phyloP scores from a whole-genome alignment of 176 grass and related monocot genomes.

The Avena sativa region DNA sequence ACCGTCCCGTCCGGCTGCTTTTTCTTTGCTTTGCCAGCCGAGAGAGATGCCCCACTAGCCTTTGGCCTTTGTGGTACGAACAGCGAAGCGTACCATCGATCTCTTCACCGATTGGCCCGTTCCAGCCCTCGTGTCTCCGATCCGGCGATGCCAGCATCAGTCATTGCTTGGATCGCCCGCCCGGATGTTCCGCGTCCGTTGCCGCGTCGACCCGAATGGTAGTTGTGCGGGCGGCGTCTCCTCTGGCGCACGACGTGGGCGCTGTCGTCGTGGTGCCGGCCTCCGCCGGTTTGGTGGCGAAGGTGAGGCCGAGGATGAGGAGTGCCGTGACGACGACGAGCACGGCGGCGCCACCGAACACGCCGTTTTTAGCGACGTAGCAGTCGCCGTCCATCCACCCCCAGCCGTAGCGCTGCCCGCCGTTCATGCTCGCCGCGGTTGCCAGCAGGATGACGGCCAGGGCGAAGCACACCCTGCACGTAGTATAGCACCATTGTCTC shows the following conservation, averaged over 20 bases:
- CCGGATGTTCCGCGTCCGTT: background rate
- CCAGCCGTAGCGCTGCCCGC: constrained; percentile 72
- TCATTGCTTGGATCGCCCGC: constrained; percentile 56
- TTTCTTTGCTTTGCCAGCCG: constrained; percentile 38
- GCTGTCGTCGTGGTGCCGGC: background rate
- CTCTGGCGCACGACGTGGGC: background rate
- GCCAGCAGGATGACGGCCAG: constrained; percentile 60
- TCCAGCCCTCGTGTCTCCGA: background rate
- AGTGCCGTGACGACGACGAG: constrained; percentile 50
- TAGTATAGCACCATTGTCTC: background rate
- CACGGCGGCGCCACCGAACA: constrained; percentile 62
- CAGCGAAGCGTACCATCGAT: constrained; percentile 22
- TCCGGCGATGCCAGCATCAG: background rate
- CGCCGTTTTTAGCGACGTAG: constrained; percentile 72
- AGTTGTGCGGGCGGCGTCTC: background rate
- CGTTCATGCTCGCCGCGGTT: constrained; percentile 84
- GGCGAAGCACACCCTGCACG: constrained; percentile 65
- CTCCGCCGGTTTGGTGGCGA: background rate
- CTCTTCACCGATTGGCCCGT: constrained; percentile 41
- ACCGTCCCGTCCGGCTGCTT: background rate
- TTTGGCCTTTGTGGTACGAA: constrained; percentile 33
- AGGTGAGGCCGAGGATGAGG: constrained; percentile 58
- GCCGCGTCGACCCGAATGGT: constrained; percentile 16
- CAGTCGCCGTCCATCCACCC: constrained; percentile 98
- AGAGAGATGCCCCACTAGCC: constrained; percentile 29